These are phyloP conservation scores for Candida jianshihensis DNA, from an alignment of 805 yeast species.

Conservation along the genomic window DNA sequence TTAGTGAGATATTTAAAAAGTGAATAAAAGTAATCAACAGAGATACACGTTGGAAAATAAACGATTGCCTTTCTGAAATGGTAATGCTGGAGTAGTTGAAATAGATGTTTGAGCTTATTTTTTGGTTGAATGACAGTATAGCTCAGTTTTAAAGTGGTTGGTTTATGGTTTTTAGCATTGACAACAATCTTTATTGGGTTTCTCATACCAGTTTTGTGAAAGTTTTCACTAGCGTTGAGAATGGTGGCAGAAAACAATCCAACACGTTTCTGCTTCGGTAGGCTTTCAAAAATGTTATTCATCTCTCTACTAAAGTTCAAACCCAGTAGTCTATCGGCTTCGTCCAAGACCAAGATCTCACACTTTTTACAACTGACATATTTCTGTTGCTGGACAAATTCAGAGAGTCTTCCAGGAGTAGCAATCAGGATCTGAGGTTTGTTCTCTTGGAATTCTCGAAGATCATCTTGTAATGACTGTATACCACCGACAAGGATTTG, in stretches of 20 bases:
- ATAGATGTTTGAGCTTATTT: constrained; percentile 50
- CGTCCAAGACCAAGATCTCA: constrained; percentile 78
- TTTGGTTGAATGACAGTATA: constrained; percentile 56
- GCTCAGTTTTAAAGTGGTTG: constrained; percentile 54
- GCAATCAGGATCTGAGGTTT: constrained; percentile 78
- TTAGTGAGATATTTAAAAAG: constrained; percentile 38
- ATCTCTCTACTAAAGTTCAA: constrained; percentile 66
- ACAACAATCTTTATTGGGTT: constrained; percentile 89
- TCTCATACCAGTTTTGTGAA: constrained; percentile 84
- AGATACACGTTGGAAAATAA: constrained; percentile 84
- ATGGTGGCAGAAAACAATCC: constrained; percentile 94
- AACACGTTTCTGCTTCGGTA: constrained; percentile 90
- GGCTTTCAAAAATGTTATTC: constrained; percentile 51
- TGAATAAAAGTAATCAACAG: constrained; percentile 71
- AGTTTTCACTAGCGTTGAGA: constrained; percentile 67
- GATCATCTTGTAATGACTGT: constrained; percentile 62
- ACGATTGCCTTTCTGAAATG: constrained; percentile 77
- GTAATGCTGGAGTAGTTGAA: constrained; percentile 45
- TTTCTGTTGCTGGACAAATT: constrained; percentile 45
- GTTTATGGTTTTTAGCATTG: constrained; percentile 46
- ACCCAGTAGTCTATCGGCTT: constrained; percentile 86
- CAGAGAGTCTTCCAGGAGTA: constrained; percentile 86
- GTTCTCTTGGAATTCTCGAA: constrained; percentile 43
- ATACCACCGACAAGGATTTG: constrained; percentile 63
- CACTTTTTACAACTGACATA: constrained; percentile 54